Evolutionary conservation across 2,329 filamentous ascomycete species (phyloP).

Genomic region (Coniochaeta hoffmannii): DNA sequence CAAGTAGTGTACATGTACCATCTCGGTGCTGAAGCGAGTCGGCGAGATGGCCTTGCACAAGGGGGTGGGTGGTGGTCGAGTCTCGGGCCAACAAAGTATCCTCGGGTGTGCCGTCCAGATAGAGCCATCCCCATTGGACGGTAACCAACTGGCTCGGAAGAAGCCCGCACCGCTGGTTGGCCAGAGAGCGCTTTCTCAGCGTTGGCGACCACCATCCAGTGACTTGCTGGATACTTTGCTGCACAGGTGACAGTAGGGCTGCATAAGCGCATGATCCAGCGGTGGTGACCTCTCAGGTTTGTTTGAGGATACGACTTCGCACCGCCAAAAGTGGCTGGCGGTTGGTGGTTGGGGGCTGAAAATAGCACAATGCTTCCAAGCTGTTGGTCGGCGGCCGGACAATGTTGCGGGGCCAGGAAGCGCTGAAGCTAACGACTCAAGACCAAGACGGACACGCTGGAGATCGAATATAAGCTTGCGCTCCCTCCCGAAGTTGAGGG

Average conservation of each 20-base stretch:
- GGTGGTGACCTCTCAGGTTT: slow-evolving; percentile 4
- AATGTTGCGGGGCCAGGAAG: too few relatives aligned
- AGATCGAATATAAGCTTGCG: too few relatives aligned
- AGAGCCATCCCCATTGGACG: not conserved
- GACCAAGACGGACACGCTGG: too few relatives aligned
- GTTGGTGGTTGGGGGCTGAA: not conserved
- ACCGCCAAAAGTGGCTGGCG: not conserved
- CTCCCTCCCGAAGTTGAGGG: too few relatives aligned
- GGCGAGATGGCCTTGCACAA: not conserved
- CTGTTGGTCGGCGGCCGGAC: too few relatives aligned
- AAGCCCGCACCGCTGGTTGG: slow-evolving; percentile 8
- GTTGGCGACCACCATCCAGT: not conserved
- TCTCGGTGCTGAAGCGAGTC: slow-evolving; percentile 3
- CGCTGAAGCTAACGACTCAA: too few relatives aligned
- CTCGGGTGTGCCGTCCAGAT: not conserved
- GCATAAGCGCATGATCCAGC: slow-evolving; percentile 8
- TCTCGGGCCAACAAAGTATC: not conserved
- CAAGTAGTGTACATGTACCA: slow-evolving; percentile 10
- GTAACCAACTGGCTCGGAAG: slow-evolving; percentile 2
- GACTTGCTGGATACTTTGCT: not conserved
- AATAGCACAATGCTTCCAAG: not conserved
- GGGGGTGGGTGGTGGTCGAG: not conserved
- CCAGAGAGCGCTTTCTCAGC: slow-evolving; percentile 3
- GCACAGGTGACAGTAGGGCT: slow-evolving; percentile 2
- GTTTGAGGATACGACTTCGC: not conserved